Evolutionary conservation across 2,329 filamentous ascomycete genomes (phyloP).

Genomic region (Alternaria dauci): DNA sequence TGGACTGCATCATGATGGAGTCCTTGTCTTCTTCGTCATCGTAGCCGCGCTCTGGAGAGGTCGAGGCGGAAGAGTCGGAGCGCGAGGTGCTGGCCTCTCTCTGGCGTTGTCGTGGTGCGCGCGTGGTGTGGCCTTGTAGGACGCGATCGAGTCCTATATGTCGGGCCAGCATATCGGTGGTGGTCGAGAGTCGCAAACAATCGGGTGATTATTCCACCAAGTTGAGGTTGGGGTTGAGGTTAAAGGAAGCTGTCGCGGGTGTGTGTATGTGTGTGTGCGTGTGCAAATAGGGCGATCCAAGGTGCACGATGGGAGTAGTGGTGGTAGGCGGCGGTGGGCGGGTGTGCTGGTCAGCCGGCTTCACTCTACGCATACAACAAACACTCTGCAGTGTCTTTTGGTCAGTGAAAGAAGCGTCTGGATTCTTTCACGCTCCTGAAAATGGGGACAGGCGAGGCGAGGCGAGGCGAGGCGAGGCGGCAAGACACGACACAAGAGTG

Average conservation of each 20-base stretch:
- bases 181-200: conserved; percentile 3
- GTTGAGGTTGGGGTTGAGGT: neutral
- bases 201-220: neutral
- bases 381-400: neutral
- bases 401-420: neutral
- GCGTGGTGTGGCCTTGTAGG: conserved; percentile 35
- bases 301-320: conserved; percentile 11
- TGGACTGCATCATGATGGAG: conserved; percentile 81
- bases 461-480: neutral
- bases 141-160: conserved; percentile 13
- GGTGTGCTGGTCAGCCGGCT: conserved; percentile 9
- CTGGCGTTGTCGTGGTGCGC: conserved; percentile 41
- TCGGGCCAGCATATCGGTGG: conserved; percentile 18
- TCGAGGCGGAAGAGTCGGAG: conserved; percentile 70
- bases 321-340: conserved; percentile 21
- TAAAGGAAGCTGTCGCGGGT: conserved; percentile 5
- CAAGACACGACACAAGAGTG: conserved; percentile 1
- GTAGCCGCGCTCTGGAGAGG: conserved; percentile 77
- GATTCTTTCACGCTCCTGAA: neutral
- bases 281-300: neutral
- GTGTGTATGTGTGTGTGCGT: neutral
- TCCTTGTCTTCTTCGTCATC: conserved; percentile 88
- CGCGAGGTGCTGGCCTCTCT: conserved; percentile 47
- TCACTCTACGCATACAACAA: neutral
- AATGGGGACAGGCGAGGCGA: conserved; percentile 2